phyloP scores from a whole-genome alignment of 2,329 filamentous ascomycete species.

The Neonectria magnoliae region DNA sequence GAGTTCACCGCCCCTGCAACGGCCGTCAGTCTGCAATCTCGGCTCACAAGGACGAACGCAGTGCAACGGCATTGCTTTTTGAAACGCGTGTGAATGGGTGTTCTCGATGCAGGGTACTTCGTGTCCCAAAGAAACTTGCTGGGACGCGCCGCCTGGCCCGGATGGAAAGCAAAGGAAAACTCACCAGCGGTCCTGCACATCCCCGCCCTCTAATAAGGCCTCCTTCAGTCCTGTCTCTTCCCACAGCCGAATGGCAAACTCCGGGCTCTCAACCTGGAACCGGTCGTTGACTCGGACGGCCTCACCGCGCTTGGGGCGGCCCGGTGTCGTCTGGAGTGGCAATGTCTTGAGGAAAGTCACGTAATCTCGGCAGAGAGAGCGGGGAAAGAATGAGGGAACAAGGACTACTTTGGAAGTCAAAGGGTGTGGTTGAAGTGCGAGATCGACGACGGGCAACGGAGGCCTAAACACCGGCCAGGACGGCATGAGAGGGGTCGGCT shows the following conservation, averaged over 20 bases:
- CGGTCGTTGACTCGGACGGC: slow-evolving; percentile 90
- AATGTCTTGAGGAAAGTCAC: slow-evolving; percentile 76
- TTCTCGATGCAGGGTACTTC: slow-evolving; percentile 3
- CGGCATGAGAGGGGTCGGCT: slow-evolving; percentile 43
- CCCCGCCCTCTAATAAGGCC: slow-evolving; percentile 57
- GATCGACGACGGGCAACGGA: slow-evolving; percentile 70
- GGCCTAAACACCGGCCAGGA: slow-evolving; percentile 80
- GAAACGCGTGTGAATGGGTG: slow-evolving; percentile 6
- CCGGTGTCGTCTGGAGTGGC: slow-evolving; percentile 80
- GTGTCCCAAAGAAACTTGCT: neutral
- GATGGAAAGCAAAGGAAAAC: slow-evolving; percentile 34
- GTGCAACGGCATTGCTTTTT: slow-evolving; percentile 25
- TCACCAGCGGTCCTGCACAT: slow-evolving; percentile 57
- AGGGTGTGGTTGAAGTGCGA: slow-evolving; percentile 66
- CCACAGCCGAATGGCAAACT: slow-evolving; percentile 82
- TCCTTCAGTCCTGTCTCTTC: slow-evolving; percentile 77
- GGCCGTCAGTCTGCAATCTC: slow-evolving; percentile 24
- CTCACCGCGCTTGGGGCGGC: slow-evolving; percentile 80
- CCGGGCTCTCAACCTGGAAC: slow-evolving; percentile 80
- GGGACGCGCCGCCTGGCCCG: slow-evolving; percentile 3
- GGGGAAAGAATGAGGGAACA: slow-evolving; percentile 78
- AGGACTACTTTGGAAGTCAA: slow-evolving; percentile 73
- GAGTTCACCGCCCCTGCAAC: slow-evolving; percentile 80
- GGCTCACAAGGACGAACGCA: slow-evolving; percentile 5
- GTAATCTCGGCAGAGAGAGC: slow-evolving; percentile 78